Conservation (phyloP, 2,329 filamentous ascomycete genomes). For the Madurella mycetomatis region DNA sequence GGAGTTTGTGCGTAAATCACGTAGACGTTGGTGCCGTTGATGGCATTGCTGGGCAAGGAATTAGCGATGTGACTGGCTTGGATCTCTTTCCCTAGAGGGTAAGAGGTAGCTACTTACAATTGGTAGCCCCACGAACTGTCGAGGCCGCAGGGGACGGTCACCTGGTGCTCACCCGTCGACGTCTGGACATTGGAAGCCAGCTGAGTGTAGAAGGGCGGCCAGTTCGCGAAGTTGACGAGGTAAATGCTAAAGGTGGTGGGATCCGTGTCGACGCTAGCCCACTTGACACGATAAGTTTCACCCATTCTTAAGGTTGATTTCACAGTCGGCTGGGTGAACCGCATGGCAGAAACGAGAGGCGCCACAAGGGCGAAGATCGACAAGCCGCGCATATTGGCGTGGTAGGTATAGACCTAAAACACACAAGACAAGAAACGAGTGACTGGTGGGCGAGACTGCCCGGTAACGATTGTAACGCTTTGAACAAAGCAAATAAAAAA, state of each 20-base stretch:
- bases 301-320: slow-evolving; percentile 38
- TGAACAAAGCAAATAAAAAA: too few species aligned
- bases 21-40: slow-evolving; percentile 43
- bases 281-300: slow-evolving; percentile 31
- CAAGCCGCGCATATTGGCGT: slow-evolving; percentile 27
- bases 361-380: slow-evolving; percentile 29
- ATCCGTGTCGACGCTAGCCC: slow-evolving; percentile 39
- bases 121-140: slow-evolving; percentile 37
- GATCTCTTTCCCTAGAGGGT: not conserved
- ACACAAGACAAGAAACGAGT: slow-evolving; percentile 3
- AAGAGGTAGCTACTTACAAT: slow-evolving; percentile 27
- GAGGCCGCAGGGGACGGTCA: slow-evolving; percentile 37
- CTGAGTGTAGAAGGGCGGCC: slow-evolving; percentile 37
- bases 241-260: slow-evolving; percentile 37
- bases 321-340: slow-evolving; percentile 29
- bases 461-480: too few species aligned
- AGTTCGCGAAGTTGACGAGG: slow-evolving; percentile 43
- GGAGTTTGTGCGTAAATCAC: slow-evolving; percentile 40
- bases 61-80: not conserved
- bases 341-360: slow-evolving; percentile 31
- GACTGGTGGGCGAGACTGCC: slow-evolving; percentile 1
- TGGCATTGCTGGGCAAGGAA: slow-evolving; percentile 33
- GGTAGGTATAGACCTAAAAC: slow-evolving; percentile 1
- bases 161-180: slow-evolving; percentile 29
- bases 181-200: slow-evolving; percentile 35